Evolutionary conservation across 257 asterid genomes (phyloP).

Genomic region (Dorcoceras hygrometricum): DNA sequence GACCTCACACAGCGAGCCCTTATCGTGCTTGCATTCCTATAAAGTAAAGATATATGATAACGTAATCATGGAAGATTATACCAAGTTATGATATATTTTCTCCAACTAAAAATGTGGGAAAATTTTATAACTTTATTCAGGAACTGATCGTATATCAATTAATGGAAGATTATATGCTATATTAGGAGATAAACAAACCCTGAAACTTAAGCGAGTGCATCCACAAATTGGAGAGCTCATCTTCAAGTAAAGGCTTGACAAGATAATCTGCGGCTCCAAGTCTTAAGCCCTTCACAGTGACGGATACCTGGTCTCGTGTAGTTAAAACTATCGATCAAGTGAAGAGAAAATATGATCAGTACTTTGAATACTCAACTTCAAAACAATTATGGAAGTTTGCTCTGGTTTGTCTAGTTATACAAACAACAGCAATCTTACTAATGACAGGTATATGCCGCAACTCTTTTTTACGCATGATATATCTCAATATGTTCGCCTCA

Average conservation of each 20-base stretch:
- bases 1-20: background rate
- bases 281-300: conserved; percentile 48
- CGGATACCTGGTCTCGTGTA: conserved; percentile 44
- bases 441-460: conserved; percentile 53
- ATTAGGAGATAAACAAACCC: background rate
- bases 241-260: conserved; percentile 55
- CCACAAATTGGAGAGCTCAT: conserved; percentile 39
- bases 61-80: no score
- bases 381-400: background rate
- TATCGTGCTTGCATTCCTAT: background rate
- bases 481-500: conserved; percentile 42
- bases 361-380: background rate
- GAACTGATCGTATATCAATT: background rate
- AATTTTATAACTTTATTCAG: no score
- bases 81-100: no score
- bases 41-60: background rate
- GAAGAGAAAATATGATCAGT: background rate
- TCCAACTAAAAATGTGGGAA: no score
- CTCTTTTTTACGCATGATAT: conserved; percentile 44
- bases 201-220: conserved; percentile 28
- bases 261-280: conserved; percentile 75
- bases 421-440: conserved; percentile 38
- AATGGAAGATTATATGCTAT: background rate
- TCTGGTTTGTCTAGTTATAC: background rate
- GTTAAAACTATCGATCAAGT: conserved; percentile 39